Evolutionary conservation across 768 basidiomycete genomes (phyloP), one percentile per base, ranked within the genome.

Genomic region (Lactarius sanguifluus): DNA sequence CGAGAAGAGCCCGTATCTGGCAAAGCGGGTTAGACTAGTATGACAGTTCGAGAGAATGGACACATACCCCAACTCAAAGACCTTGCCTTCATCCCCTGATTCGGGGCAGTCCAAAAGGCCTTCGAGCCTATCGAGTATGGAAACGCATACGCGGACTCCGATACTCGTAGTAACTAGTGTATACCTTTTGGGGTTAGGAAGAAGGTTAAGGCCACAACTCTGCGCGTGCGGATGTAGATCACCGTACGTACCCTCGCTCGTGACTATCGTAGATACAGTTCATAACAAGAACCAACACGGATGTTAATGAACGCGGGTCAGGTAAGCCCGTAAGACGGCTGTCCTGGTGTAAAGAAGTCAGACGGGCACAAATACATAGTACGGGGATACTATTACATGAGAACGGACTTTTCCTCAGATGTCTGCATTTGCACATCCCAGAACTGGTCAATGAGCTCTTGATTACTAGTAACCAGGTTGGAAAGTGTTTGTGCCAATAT

Each of bases 391-490:
- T 25, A 23, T 63, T 56, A 96, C 94, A 90, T 82, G 64, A 96
- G 77, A 12, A 96, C 80, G 57, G 86, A 83, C 73, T 88, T 82
- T 68, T 91, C 87, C 71, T 92, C 91, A 1, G 89, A 83, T 5
- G 90, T 79, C 61, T 80, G 81, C 73, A 92, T 77, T 71, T 89
- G 88, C 1, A 77, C 80, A 41, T 81, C 80, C 91, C 89, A 93
- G 38, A 90, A 76, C 25, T 74, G 79, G n/a, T 79, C 74, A 67
- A 83, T 80, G 55, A 89, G 81, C 9, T 67, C 70, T 50, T 87
- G 83, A 67, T 94, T 91, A 9, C 83, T 82, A 2, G 95, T 93
- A 38, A 96, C 83, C 28, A 94, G 80, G 75, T 97, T 97, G 23
- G 93, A 91, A 34, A 96, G 80, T 4, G 90, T 79, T 75, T 97